phyloP scores from a whole-genome alignment of 805 yeast species.

The Lipomyces anomalus region DNA sequence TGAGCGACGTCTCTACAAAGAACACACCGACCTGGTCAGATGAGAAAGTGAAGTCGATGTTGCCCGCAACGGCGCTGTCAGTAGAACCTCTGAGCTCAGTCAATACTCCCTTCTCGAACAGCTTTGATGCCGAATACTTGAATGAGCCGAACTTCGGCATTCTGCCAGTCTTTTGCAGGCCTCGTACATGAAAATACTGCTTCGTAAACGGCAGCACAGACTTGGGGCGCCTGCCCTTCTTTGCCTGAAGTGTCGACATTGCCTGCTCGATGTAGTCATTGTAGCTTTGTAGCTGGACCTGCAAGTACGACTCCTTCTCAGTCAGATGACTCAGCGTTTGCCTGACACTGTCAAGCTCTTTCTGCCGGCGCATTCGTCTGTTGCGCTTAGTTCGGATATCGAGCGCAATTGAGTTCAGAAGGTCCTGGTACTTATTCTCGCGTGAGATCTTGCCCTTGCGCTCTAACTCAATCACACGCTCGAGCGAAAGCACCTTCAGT shows the following conservation, averaged over 20 bases:
- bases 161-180: slow-evolving; percentile 58
- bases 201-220: slow-evolving; percentile 52
- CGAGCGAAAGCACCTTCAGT: slow-evolving; percentile 69
- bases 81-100: slow-evolving; percentile 50
- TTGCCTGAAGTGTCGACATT: slow-evolving; percentile 45
- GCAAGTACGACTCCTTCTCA: slow-evolving; percentile 43
- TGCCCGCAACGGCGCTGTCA: slow-evolving; percentile 50
- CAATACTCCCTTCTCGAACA: slow-evolving; percentile 67
- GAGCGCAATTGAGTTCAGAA: slow-evolving; percentile 75
- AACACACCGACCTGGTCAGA: slow-evolving; percentile 71
- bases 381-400: slow-evolving; percentile 62
- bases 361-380: slow-evolving; percentile 43
- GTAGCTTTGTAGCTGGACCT: slow-evolving; percentile 39
- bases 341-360: slow-evolving; percentile 43
- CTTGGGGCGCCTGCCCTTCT: slow-evolving; percentile 30
- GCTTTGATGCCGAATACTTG: slow-evolving; percentile 67
- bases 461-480: slow-evolving; percentile 71
- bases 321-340: slow-evolving; percentile 42
- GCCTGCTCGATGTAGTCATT: slow-evolving; percentile 47
- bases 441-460: slow-evolving; percentile 57
- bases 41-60: slow-evolving; percentile 66
- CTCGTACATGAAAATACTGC: slow-evolving; percentile 71
- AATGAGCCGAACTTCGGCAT: slow-evolving; percentile 64
- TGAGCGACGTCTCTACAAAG: slow-evolving; percentile 63
- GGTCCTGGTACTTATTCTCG: slow-evolving; percentile 64